These are phyloP conservation scores for Talaromyces nanjingensis DNA, from an alignment of 495 filamentous ascomycete species.

Conservation along the genomic window DNA sequence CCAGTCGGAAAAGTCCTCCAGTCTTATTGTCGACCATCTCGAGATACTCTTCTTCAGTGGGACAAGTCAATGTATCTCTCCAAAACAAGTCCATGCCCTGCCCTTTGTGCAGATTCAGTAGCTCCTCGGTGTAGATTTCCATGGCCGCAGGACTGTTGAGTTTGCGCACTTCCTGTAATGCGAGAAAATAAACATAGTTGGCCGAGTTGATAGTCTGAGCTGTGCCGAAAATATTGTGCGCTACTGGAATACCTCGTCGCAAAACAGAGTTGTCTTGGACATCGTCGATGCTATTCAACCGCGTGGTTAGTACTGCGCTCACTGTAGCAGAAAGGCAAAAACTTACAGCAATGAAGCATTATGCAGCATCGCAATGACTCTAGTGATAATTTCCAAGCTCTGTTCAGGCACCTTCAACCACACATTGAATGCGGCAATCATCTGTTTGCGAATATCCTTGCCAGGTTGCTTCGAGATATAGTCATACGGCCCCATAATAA, in stretches of 20 bases:
- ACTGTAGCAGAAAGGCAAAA: neutral
- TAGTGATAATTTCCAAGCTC: constrained; percentile 74
- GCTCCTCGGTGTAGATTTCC: constrained; percentile 77
- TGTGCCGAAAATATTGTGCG: constrained; percentile 89
- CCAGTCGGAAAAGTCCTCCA: constrained; percentile 88
- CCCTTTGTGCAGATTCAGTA: constrained; percentile 88
- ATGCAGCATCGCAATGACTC: constrained; percentile 88
- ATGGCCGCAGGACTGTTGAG: constrained; percentile 65
- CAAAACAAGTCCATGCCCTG: constrained; percentile 98
- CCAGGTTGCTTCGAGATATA: constrained; percentile 82
- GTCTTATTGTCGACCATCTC: constrained; percentile 99
- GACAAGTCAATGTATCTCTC: constrained; percentile 89
- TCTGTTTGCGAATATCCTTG: constrained; percentile 80
- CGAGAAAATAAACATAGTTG: constrained; percentile 94
- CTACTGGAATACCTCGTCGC: constrained; percentile 82
- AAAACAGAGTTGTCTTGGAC: constrained; percentile 81
- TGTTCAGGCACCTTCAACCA: constrained; percentile 80
- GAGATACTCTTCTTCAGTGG: constrained; percentile 92
- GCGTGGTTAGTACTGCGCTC: neutral
- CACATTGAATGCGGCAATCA: constrained; percentile 84
- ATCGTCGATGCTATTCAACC: constrained; percentile 63
- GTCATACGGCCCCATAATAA: constrained; percentile 79
- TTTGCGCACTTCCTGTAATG: constrained; percentile 72
- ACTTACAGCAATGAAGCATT: constrained; percentile 76
- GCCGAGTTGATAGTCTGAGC: constrained; percentile 96